Evolutionary conservation across 345 rosid species (phyloP), one percentile per base, ranked within the genome.

Genomic region (Conringia planisiliqua): DNA sequence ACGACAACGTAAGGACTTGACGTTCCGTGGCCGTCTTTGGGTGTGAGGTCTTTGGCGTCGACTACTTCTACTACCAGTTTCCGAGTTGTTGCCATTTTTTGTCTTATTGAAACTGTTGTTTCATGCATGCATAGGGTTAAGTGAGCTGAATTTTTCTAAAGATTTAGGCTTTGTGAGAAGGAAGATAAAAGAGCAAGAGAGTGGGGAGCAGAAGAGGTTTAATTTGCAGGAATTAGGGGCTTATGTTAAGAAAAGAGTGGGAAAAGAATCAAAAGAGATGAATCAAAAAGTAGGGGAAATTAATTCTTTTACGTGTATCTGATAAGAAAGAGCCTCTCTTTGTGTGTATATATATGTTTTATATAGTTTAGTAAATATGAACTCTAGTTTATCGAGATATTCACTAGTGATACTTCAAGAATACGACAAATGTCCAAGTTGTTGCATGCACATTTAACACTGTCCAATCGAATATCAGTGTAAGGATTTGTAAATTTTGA

Each of bases 1-100:
- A 89, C 66, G 20, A 86, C 82, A 6, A 87, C 98, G 78, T 87
- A 93, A 7, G 98, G 97, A 73, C 98, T 93, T 14, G 98, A 91
- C 0, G 88, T 78, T 13, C 98, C 98, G 0, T 88, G 96, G 8
- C 98, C 98, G 33, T 91, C 98, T 46, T 86, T 91, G 0, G 97
- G 97, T 7, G 72, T 57, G 5, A 93, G 84, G 39, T 83, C 84
- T 6, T 81, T 78, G 7, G 97, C 98, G 48, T 89, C 97, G 8
- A 84, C 85, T n/a, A 93, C 91, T 77, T 93, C 97, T 40, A 93
- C 97, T 0, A 91, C 76, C 9, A 91, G 85, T 57, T 86, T 93
- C 62, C 79, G 85, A 13, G 81, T 48, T 13, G 85, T 78, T 89
- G 84, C 84, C 71, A 78, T 58, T 9, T 68, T 20, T 36, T 47